Base-by-base conservation (phyloP, 2,329 filamentous ascomycete genomes). In the Diaporthe helianthi region DNA sequence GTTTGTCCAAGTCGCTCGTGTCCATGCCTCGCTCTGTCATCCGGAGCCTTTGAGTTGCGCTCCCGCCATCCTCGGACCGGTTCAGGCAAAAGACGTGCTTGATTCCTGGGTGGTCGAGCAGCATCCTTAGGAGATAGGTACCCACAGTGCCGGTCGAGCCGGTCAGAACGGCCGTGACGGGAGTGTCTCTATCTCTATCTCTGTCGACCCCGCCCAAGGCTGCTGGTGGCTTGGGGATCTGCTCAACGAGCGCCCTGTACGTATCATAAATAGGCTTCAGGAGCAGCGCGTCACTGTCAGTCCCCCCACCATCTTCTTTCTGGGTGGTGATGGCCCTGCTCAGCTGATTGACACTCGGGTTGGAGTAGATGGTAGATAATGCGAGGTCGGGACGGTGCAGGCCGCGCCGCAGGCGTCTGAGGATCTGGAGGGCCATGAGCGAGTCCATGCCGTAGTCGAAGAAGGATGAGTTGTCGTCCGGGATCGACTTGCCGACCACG, bases 91-190 rank as follows among this genome's bases (percentile, higher is more conserved):
- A 68, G 6, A 68, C 22, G 4, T 46, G 58, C 2, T 24, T 22
- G 29, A 64, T 64, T 38, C 58, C 67, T 22, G 49, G 47, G 9
- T 29, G 58, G 29, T 68, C 58, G 17, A 68, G 67, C 38, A 68
- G 22, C 19, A 49, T 58, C 17, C 29, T 51, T 29, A 68, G n/a
- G 15, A 68, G 55, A 19, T 47, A 68, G 3, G 58, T 64, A 26
- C 67, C 67, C 5, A 65, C 44, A 4, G 67, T 68, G 38, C 67
- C 67, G 33, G 67, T 68, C 3, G 86, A 73, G 1, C 81, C 82
- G 36, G 67, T 68, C 19, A 64, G 58, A 29, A 68, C 8, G 26
- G 31, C 58, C 17, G 67, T 55, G n/a, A 63, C 12, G 36, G 55
- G 38, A 12, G 24, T 3, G 24, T 33, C 17, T 29, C 29, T n/a